Evolutionary conservation across 371 early-diverging fungal species (phyloP), one percentile per base, ranked within the genome.

Genomic region (Umbelopsis sp.): DNA sequence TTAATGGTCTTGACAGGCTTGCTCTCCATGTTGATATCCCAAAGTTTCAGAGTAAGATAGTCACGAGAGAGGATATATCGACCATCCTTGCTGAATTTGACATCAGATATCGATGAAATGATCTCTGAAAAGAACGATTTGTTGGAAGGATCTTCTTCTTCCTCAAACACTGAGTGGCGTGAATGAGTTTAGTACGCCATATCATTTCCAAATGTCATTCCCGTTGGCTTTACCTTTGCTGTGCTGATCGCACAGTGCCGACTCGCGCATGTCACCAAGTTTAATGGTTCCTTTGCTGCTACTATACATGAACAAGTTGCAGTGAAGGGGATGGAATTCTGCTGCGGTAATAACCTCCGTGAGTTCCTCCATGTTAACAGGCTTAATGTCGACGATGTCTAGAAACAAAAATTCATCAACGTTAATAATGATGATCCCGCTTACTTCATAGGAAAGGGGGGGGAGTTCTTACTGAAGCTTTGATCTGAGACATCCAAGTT

Each of bases 301-400:
- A 74, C 96, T 95, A 83, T 99, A 99, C 90, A 96, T 95, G 78
- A 99, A 98, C 70, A 95, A 70, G 81, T 96, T 97, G 86, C 98
- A 99, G 73, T 95, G 93, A 22, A 80, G 71, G 2, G 98, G 97
- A 71, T 97, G 99, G 84, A 99, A 99, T 79, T 98, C 97, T 22
- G 99, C 96, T 1, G 97, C 94, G 18, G 99, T 99, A 70, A 99
- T 99, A 66, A 99, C 99, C 78, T 99, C 99, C 12, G 97, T 97
- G 70, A 99, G 80, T 72, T 99, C 99, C 76, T 99, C 99, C 96
- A 97, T 97, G 77, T 97, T 98, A 38, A 92, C 93, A 44, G 99
- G 99, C 83, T 99, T 99, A 72, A 99, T 97, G 83, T 99, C 99
- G 65, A 99, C 97, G 82, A 99, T 97, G 78, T 97, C 95, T 92